Evolutionary conservation across 1,284 basidiomycete species (phyloP).

Genomic region (Sphagnurus paluster): DNA sequence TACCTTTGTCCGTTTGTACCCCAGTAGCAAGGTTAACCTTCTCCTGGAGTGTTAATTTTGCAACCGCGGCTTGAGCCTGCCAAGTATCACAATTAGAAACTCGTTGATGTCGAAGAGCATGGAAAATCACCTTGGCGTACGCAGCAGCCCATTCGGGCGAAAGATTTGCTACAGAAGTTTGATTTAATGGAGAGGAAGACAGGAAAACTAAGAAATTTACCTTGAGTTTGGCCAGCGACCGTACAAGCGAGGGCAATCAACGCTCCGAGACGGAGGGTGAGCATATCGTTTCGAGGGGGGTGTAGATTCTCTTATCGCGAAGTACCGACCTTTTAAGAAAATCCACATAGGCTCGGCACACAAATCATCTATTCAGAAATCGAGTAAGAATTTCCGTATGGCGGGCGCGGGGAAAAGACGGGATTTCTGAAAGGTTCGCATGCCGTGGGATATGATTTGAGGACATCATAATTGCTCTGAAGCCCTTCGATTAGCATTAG

Average conservation of each 20-base stretch:
- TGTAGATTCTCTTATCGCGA: no score
- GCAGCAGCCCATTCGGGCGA: conserved; percentile 56
- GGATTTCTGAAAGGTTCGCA: conserved; percentile 5
- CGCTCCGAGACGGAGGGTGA: conserved; percentile 17
- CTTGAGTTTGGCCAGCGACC: no score
- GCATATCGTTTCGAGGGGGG: conserved; percentile 15
- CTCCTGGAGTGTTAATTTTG: conserved; percentile 49
- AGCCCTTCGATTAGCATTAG: not conserved
- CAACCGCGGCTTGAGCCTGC: conserved; percentile 47
- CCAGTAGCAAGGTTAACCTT: conserved; percentile 59
- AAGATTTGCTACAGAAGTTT: conserved; percentile 36
- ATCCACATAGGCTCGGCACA: not conserved
- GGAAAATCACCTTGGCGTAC: conserved; percentile 56
- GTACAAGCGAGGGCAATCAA: conserved; percentile 22
- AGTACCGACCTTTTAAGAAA: conserved; percentile 10
- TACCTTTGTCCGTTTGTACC: no score
- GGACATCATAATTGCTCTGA: not conserved
- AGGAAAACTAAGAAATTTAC: no score
- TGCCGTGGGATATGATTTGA: not conserved
- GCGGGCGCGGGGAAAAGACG: conserved; percentile 26
- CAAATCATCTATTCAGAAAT: no score
- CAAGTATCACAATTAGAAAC: conserved; percentile 1
- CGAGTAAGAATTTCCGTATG: conserved; percentile 8
- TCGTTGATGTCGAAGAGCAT: conserved; percentile 7
- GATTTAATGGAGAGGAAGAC: not conserved